phyloP scores from a whole-genome alignment of 371 early-diverging fungal species.

The Neoconidiobolus thromboides region DNA sequence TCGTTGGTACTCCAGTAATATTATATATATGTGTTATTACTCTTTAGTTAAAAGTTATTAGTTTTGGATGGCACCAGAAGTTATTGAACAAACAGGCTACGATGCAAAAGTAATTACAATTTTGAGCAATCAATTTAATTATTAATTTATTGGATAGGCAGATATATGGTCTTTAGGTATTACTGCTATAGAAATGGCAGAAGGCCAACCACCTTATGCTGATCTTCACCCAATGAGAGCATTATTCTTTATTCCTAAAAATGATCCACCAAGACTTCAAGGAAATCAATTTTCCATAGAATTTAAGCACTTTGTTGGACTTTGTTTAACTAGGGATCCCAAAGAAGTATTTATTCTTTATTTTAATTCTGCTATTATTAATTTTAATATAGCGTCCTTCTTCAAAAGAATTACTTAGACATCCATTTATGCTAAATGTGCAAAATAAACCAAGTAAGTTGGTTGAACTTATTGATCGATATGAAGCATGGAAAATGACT shows the following conservation, averaged over 20 bases:
- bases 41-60: constrained; percentile 7
- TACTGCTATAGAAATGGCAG: constrained; percentile 91
- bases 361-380: neutral
- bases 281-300: constrained; percentile 56
- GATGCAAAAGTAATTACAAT: constrained; percentile 46
- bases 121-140: constrained; percentile 2
- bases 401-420: constrained; percentile 1
- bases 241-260: constrained; percentile 82
- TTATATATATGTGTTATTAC: neutral
- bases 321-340: constrained; percentile 78
- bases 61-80: constrained; percentile 98
- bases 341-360: constrained; percentile 23
- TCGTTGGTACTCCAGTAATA: constrained; percentile 89
- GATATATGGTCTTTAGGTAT: constrained; percentile 99
- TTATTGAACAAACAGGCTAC: constrained; percentile 90
- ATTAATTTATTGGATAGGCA: constrained; percentile 21
- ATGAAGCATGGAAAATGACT: constrained; percentile 3
- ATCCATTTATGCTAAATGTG: constrained; percentile 5
- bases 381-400: constrained; percentile 2
- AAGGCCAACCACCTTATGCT: constrained; percentile 82
- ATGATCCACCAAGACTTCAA: constrained; percentile 67
- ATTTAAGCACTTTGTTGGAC: constrained; percentile 79
- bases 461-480: constrained; percentile 6
- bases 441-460: constrained; percentile 5
- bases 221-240: constrained; percentile 87